Evolutionary conservation across 2,329 filamentous ascomycete genomes (phyloP).

Genomic region (Didymellaceae sp.): DNA sequence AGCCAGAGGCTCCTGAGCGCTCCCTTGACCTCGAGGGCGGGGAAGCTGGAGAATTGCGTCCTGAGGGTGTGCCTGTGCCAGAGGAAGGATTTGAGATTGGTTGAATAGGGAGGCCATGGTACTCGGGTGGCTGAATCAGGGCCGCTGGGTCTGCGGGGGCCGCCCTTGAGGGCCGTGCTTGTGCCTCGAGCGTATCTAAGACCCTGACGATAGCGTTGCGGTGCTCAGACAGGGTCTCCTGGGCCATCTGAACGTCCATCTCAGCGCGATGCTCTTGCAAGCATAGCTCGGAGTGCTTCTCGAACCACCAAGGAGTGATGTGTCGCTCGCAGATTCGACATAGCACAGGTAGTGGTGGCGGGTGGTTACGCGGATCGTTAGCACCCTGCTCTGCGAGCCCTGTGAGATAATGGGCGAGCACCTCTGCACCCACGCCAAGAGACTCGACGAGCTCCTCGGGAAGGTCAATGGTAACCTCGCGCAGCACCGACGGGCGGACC

Average conservation of each 20-base stretch:
- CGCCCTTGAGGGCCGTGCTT: conserved; percentile 67
- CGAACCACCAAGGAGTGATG: conserved; percentile 99
- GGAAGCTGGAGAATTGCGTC: conserved; percentile 73
- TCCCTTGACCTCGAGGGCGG: conserved; percentile 71
- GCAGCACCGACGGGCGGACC: conserved; percentile 87
- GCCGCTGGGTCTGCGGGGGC: conserved; percentile 57
- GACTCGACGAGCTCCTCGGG: conserved; percentile 89
- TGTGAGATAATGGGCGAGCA: conserved; percentile 92
- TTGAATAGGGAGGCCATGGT: conserved; percentile 87
- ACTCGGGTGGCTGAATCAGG: conserved; percentile 70
- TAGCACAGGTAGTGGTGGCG: conserved; percentile 82
- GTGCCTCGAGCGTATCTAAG: conserved; percentile 85
- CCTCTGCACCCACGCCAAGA: conserved; percentile 90
- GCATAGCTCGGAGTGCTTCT: conserved; percentile 97
- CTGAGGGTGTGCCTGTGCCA: conserved; percentile 73
- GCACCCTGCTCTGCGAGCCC: conserved; percentile 82
- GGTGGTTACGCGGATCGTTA: conserved; percentile 75
- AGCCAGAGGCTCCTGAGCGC: conserved; percentile 69
- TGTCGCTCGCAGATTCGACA: conserved; percentile 98
- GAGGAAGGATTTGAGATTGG: conserved; percentile 70
- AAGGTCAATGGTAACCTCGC: conserved; percentile 95
- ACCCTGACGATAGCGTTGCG: conserved; percentile 94
- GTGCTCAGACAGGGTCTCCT: conserved; percentile 90
- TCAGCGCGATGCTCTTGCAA: conserved; percentile 95
- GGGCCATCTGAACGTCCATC: conserved; percentile 96